These are phyloP conservation scores for Aegilops bicornis DNA, from an alignment of 176 grass and related monocot species.

Conservation along the genomic window DNA sequence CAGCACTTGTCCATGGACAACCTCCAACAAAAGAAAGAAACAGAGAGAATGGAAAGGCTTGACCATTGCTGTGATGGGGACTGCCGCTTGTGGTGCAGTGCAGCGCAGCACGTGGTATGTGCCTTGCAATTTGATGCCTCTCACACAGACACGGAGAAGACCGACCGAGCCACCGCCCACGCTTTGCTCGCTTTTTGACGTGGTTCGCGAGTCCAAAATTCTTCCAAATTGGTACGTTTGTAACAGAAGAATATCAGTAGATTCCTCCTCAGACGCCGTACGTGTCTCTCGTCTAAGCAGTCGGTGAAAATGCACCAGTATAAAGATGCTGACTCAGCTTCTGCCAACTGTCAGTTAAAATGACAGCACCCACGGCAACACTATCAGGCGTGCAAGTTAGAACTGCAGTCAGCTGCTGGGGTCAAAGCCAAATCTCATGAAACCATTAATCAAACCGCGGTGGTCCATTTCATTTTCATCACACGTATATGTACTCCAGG, in stretches of 20 bases:
- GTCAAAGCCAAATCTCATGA: neutral
- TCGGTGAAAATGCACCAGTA: neutral
- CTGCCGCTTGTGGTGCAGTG: too few relatives aligned
- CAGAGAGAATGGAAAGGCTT: neutral
- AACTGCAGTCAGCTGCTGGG: neutral
- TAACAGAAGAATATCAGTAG: too few relatives aligned
- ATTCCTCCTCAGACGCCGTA: too few relatives aligned
- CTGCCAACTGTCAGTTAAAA: neutral
- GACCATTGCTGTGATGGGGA: neutral
- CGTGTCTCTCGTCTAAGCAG: neutral
- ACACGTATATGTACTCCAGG: too few relatives aligned
- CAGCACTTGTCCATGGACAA: too few relatives aligned
- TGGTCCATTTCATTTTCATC: neutral
- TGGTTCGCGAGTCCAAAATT: neutral
- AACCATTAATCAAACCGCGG: neutral
- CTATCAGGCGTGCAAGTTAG: slow-evolving; percentile 27
- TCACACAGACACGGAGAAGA: too few relatives aligned
- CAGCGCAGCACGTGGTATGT: neutral
- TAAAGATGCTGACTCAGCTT: neutral
- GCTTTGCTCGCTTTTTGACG: neutral
- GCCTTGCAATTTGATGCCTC: neutral
- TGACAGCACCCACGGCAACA: neutral
- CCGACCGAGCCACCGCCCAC: neutral
- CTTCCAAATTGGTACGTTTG: too few relatives aligned
- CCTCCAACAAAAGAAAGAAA: neutral